Evolutionary conservation across 169 alveolate genomes (phyloP).

Genomic region (Cryptosporidium ubiquitum): DNA sequence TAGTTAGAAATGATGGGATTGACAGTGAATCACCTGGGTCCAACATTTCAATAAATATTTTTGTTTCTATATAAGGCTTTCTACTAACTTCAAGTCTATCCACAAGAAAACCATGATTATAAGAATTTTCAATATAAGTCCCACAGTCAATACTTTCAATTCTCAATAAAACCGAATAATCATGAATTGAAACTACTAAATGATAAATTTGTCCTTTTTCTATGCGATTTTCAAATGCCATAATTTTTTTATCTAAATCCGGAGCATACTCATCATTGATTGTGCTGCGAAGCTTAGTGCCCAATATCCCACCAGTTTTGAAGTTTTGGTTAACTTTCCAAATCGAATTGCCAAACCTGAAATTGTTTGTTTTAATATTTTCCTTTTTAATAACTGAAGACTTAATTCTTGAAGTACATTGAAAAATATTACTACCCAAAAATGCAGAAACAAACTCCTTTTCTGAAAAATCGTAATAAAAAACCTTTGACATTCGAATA

Average conservation of each 20-base stretch:
- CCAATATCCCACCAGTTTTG: not conserved
- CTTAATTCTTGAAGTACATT: slow-evolving; percentile 64
- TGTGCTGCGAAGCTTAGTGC: not conserved
- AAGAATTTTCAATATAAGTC: slow-evolving; percentile 58
- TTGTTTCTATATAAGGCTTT: slow-evolving; percentile 70
- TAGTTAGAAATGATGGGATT: slow-evolving; percentile 50
- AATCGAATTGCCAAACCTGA: slow-evolving; percentile 14
- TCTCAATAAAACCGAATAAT: slow-evolving; percentile 48
- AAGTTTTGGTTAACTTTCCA: not conserved
- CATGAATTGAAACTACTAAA: slow-evolving; percentile 57
- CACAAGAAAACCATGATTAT: slow-evolving; percentile 59
- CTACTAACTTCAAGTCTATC: slow-evolving; percentile 55
- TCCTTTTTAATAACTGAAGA: slow-evolving; percentile 28
- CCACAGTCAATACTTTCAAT: slow-evolving; percentile 63
- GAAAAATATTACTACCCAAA: slow-evolving; percentile 68
- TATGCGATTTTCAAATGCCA: slow-evolving; percentile 5
- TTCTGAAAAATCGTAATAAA: slow-evolving; percentile 52
- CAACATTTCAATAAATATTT: slow-evolving; percentile 66
- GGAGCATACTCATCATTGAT: not conserved
- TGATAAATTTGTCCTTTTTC: slow-evolving; percentile 63
- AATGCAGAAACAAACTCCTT: slow-evolving; percentile 71
- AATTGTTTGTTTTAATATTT: slow-evolving; percentile 6
- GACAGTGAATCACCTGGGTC: slow-evolving; percentile 60
- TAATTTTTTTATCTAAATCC: not conserved
- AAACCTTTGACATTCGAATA: slow-evolving; percentile 64